Conservation (phyloP, 202 grass and related monocot genomes). For the Saccharum hybrid region DNA sequence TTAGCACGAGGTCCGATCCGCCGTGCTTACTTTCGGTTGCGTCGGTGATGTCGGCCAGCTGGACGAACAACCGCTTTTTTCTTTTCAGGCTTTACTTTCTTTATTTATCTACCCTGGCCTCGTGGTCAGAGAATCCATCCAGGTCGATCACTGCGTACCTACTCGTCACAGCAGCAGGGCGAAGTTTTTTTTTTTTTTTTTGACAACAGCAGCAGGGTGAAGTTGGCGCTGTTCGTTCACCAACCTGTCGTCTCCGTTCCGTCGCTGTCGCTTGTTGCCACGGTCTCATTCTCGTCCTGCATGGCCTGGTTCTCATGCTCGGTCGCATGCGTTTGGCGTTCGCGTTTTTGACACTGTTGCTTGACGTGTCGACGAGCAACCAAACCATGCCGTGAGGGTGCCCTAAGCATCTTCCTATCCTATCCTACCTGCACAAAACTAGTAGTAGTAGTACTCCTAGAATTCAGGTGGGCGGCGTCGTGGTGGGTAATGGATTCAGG, state of each 20-base stretch:
- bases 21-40: constrained; percentile 46
- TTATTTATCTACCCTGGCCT: background rate
- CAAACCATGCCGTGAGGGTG: too few relatives aligned
- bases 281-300: background rate
- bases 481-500: background rate
- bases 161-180: background rate
- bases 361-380: background rate
- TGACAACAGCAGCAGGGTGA: background rate
- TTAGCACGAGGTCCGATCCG: constrained; percentile 44
- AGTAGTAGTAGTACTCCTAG: background rate
- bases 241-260: background rate
- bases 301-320: background rate
- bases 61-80: constrained; percentile 38
- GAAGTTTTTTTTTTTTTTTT: background rate
- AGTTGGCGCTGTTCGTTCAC: constrained; percentile 37
- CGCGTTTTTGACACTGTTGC: background rate
- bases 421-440: background rate
- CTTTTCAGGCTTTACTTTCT: background rate
- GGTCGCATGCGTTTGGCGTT: constrained; percentile 26
- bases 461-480: background rate
- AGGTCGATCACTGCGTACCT: background rate
- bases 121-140: constrained; percentile 6
- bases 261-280: background rate
- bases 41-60: constrained; percentile 48
- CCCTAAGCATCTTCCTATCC: background rate